Conservation (phyloP, 2,329 filamentous ascomycete genomes). For the Trichoderma guizhouense region DNA sequence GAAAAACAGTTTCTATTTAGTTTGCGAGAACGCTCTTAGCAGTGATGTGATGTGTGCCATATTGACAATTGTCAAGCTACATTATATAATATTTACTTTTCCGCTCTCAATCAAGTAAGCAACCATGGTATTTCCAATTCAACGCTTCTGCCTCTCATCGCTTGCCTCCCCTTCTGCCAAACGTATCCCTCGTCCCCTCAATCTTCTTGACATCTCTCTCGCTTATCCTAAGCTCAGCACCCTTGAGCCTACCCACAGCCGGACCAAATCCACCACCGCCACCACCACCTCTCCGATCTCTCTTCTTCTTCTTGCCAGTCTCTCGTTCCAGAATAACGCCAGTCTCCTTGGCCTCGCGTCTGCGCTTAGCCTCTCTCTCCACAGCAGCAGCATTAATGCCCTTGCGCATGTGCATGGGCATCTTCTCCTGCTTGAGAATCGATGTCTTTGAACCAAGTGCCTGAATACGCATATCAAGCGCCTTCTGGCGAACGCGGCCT, state of each 20-base stretch:
- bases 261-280: slow-evolving; percentile 65
- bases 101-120: background rate
- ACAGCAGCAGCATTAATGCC: slow-evolving; percentile 72
- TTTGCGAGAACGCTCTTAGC: background rate
- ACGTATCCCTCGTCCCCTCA: slow-evolving; percentile 50
- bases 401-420: slow-evolving; percentile 83
- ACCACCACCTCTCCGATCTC: slow-evolving; percentile 45
- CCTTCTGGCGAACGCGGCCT: slow-evolving; percentile 75
- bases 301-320: slow-evolving; percentile 40
- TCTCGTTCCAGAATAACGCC: slow-evolving; percentile 78
- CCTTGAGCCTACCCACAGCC: slow-evolving; percentile 73
- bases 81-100: background rate
- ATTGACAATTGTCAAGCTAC: background rate
- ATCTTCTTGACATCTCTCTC: slow-evolving; percentile 72
- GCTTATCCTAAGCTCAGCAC: slow-evolving; percentile 75
- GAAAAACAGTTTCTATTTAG: slow-evolving; percentile 7
- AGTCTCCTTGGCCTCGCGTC: slow-evolving; percentile 81
- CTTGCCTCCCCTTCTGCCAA: slow-evolving; percentile 37
- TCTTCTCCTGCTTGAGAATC: slow-evolving; percentile 73
- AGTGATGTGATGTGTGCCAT: background rate
- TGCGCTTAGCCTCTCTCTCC: slow-evolving; percentile 64
- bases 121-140: background rate
- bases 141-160: slow-evolving; percentile 21
- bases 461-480: slow-evolving; percentile 79
- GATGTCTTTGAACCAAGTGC: slow-evolving; percentile 74